Evolutionary conservation across 2,329 filamentous ascomycete genomes (phyloP), one percentile per base, ranked within the genome.

Genomic region (Sclerotinia subarctica): DNA sequence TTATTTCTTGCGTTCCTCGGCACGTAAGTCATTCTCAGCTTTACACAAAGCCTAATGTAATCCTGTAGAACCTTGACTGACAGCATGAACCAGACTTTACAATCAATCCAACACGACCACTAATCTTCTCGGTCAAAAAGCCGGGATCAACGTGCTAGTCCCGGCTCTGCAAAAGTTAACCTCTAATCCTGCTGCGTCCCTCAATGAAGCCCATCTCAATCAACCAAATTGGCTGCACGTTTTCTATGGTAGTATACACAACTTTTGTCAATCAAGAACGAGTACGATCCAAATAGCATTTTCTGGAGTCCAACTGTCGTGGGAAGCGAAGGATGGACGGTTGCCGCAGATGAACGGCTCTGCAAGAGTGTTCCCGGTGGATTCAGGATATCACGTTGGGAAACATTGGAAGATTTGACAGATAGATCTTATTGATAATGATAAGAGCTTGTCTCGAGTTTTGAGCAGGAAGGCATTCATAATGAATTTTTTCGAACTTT

Each of bases 181-280:
- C 0, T 11, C 58, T 6, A 58, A 53, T 24, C 8, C 68, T 38
- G 68, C 62, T 7, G 53, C 65, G 5, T 83, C 84, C 73, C 77
- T 82, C 77, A 84, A 83, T 70, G 83, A 86, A 76, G 82, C 80
- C 3, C 79, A 84, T 74, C 80, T 81, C 64, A 75, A 75, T 49
- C 77, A 83, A 74, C 76, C 76, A 0, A 70, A 80, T 56, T 84
- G 78, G 74, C 77, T 82, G 73, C 35, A 77, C 15, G 75, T 74
- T 5, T 83, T 83, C 71, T 84, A 79, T 69, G 83, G 82, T 0
- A 64, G 10, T 64, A 64, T 54, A 21, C 21, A 21, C 26, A 26
- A 32, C 7, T 70, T 59, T 56, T 70, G 66, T 52, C 51, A 24
- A 69, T 70, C 24, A 71, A 71, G 56, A 64, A 69, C 17, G 57